Evolutionary conservation across 352 stramenopile species (phyloP).

Genomic region (Pythium brassicae): DNA sequence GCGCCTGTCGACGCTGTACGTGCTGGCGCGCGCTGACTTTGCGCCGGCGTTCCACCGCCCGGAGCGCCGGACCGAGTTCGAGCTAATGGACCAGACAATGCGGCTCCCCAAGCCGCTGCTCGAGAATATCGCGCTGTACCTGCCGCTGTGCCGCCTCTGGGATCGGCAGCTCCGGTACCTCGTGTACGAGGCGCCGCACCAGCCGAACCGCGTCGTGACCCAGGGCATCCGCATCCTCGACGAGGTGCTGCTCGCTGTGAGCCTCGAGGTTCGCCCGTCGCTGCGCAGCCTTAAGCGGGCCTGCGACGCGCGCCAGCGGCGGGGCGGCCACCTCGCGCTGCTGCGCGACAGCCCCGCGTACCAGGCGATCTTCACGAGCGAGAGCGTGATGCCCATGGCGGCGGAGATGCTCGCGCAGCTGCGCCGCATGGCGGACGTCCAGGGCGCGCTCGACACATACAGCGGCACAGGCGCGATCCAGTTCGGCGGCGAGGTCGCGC

Average conservation of each 20-base stretch:
- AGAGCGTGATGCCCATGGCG: slow-evolving; percentile 43
- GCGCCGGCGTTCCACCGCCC: slow-evolving; percentile 31
- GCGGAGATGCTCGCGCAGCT: slow-evolving; percentile 53
- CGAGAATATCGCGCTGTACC: slow-evolving; percentile 70
- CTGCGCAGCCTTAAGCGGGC: slow-evolving; percentile 46
- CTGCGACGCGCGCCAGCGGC: slow-evolving; percentile 32
- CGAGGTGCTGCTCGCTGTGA: slow-evolving; percentile 74
- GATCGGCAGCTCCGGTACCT: slow-evolving; percentile 78
- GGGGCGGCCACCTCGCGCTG: slow-evolving; percentile 61
- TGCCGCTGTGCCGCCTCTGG: slow-evolving; percentile 76
- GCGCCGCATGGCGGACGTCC: slow-evolving; percentile 73
- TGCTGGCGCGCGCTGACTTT: slow-evolving; percentile 48
- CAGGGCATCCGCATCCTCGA: slow-evolving; percentile 80
- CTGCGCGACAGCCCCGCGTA: slow-evolving; percentile 68
- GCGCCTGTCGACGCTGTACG: slow-evolving; percentile 66
- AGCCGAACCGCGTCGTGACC: slow-evolving; percentile 75
- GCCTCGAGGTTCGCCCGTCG: slow-evolving; percentile 55
- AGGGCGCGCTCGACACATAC: slow-evolving; percentile 69
- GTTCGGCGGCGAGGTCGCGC: slow-evolving; percentile 74
- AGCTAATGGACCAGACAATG: slow-evolving; percentile 65
- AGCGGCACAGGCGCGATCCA: slow-evolving; percentile 55
- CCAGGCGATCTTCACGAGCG: slow-evolving; percentile 50
- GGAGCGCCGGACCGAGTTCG: slow-evolving; percentile 40
- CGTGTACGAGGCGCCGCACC: slow-evolving; percentile 60
- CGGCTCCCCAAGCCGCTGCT: slow-evolving; percentile 72